These are phyloP conservation scores for Colletotrichum magnum DNA, from an alignment of 2,329 filamentous ascomycete genomes.

Conservation along the genomic window DNA sequence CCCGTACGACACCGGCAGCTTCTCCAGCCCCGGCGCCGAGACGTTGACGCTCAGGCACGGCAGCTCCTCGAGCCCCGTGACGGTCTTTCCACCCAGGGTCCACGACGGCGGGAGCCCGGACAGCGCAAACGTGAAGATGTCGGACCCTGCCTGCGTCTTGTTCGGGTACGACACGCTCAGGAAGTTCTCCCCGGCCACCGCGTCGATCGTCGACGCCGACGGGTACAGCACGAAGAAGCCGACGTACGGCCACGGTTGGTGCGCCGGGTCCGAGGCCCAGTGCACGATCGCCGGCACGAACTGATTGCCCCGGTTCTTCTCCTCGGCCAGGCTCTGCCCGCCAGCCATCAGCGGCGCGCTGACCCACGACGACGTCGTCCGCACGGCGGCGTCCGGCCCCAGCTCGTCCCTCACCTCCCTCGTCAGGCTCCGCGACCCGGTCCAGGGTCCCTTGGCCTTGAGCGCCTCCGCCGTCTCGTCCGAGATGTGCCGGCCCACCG, in stretches of 20 bases:
- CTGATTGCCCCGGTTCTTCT: conserved; percentile 54
- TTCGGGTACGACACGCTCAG: conserved; percentile 57
- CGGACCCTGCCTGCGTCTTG: conserved; percentile 54
- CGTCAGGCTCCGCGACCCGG: conserved; percentile 52
- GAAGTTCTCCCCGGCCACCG: conserved; percentile 52
- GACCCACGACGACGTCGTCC: conserved; percentile 57
- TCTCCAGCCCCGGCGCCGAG: conserved; percentile 53
- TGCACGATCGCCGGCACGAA: conserved; percentile 62
- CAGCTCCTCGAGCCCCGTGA: conserved; percentile 51
- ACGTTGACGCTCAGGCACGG: conserved; percentile 58
- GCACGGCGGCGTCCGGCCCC: conserved; percentile 44
- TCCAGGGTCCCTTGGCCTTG: conserved; percentile 50
- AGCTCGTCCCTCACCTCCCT: conserved; percentile 54
- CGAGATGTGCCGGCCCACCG: conserved; percentile 48
- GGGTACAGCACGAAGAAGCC: conserved; percentile 58
- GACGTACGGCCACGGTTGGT: conserved; percentile 55
- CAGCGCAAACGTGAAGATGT: conserved; percentile 56
- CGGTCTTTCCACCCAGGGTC: conserved; percentile 50
- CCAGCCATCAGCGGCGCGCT: conserved; percentile 60
- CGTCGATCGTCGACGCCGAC: conserved; percentile 57
- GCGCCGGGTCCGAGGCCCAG: conserved; percentile 57
- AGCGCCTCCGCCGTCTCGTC: conserved; percentile 46
- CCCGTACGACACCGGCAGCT: conserved; percentile 54
- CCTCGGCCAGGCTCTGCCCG: conserved; percentile 53
- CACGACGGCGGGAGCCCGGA: conserved; percentile 55